Conservation (phyloP, 1,284 basidiomycete genomes). For the Xerocomus tenax region DNA sequence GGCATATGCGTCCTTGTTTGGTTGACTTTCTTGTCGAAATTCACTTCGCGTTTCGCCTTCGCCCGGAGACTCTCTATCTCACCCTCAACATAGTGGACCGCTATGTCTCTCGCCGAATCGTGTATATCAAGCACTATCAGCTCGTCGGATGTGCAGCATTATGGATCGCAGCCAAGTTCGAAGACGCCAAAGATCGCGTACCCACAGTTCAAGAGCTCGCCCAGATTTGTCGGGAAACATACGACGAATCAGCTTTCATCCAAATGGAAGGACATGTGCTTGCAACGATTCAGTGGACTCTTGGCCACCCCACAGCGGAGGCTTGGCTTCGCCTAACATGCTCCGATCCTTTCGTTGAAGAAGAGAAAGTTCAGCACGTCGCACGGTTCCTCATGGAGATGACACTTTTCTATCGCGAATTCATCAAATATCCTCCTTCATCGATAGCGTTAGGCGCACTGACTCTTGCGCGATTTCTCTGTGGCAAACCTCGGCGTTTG, state of each 20-base stretch:
- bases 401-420: conserved; percentile 94
- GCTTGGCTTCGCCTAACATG: conserved; percentile 86
- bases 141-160: conserved; percentile 96
- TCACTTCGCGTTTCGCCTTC: conserved; percentile 92
- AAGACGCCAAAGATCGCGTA: conserved; percentile 97
- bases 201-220: conserved; percentile 90
- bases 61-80: conserved; percentile 96
- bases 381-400: conserved; percentile 98
- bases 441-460: conserved; percentile 83
- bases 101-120: conserved; percentile 95
- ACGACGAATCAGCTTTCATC: conserved; percentile 92
- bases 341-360: conserved; percentile 66
- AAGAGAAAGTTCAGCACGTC: conserved; percentile 84
- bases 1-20: conserved; percentile 98
- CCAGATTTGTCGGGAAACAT: conserved; percentile 90
- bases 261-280: conserved; percentile 98
- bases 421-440: conserved; percentile 79
- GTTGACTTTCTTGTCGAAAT: conserved; percentile 99
- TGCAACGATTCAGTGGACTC: conserved; percentile 89
- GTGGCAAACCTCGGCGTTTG: conserved; percentile 65
- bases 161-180: conserved; percentile 99
- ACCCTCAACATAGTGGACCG: conserved; percentile 98
- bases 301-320: conserved; percentile 97
- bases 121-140: conserved; percentile 99
- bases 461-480: conserved; percentile 81